Evolutionary conservation across 2,329 filamentous ascomycete species (phyloP).

Genomic region (Neopestalotiopsis sp.): DNA sequence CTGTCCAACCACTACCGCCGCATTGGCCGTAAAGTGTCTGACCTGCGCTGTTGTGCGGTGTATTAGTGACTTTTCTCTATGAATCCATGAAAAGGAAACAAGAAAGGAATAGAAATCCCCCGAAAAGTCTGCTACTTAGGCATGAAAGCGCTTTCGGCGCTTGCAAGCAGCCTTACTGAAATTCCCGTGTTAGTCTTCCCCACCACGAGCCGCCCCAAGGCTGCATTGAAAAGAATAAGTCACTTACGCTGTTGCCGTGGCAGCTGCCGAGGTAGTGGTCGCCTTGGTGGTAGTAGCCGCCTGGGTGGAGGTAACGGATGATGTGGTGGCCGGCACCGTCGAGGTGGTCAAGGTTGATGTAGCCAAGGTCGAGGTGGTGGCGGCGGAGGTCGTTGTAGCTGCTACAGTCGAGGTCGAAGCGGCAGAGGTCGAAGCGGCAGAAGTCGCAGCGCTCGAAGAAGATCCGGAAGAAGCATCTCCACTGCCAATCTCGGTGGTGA

Average conservation of each 20-base stretch:
- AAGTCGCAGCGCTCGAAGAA: neutral
- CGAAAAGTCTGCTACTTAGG: neutral
- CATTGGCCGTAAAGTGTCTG: slow-evolving; percentile 13
- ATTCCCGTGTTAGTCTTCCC: slow-evolving; percentile 4
- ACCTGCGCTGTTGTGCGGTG: neutral
- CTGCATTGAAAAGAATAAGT: neutral
- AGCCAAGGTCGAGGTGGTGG: neutral
- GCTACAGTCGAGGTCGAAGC: neutral
- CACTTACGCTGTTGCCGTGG: slow-evolving; percentile 9
- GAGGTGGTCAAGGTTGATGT: neutral
- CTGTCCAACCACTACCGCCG: slow-evolving; percentile 6
- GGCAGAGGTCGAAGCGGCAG: neutral
- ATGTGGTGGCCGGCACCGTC: neutral
- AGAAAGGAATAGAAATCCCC: neutral
- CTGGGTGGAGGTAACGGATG: neutral
- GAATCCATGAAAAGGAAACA: slow-evolving; percentile 4
- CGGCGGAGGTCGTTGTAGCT: neutral
- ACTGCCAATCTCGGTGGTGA: slow-evolving; percentile 60
- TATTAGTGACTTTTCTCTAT: slow-evolving; percentile 7
- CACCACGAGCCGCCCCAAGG: neutral
- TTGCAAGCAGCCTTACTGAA: slow-evolving; percentile 13
- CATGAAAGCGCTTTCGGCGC: slow-evolving; percentile 1
- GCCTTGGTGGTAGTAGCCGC: neutral
- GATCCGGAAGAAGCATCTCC: slow-evolving; percentile 67
- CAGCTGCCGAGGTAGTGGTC: neutral